Base-by-base conservation (phyloP, 148 eudicot species). In the Mesembryanthemum crystallinum region DNA sequence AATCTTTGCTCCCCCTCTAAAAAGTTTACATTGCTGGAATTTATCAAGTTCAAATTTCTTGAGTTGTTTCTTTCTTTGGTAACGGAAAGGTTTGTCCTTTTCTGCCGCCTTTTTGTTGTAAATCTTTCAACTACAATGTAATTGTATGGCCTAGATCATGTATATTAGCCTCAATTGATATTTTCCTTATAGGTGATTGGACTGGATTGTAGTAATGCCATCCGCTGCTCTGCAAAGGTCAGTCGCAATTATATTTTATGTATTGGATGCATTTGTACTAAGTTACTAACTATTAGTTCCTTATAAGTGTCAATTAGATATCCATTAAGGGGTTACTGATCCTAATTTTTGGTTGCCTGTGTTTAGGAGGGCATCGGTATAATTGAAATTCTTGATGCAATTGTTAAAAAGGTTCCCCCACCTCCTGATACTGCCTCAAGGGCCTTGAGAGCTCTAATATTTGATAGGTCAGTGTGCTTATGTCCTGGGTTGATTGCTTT, bases 211-310 rank as follows among this genome's bases (percentile, higher is more conserved):
- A 90, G 91, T 83, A 83, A 92, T 79, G 98, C 97, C 64, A 95
- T 95, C 82, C 80, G 81, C 80, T 90, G 94, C 88, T 95, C 99
- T 20, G 99, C 97, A 21, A 95, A 95, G 99, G 99, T 95, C 69
- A 74, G 86, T 84, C 51, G 30, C 37, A 30, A 60, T 72, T 24
- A 55, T 66, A 39, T 29, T 51, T 64, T 47, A n/a, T 33, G 25
- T 49, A 12, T 67, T 15, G 51, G 33, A 47, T 57, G 14, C 43
- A 35, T 28, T 62, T 67, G 64, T 29, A 52, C 1, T 20, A 45
- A 30, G 45, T 78, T 64, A 51, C 49, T 20, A 25, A n/a, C 55
- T 28, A 43, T 37, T 11, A 21, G 21, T 67, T 28, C 30, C 49
- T 29, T 23, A 14, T 28, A 61, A 25, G 23, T 42, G n/a, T n/a